phyloP scores from a whole-genome alignment of 2,329 filamentous ascomycete genomes.

The Herpotrichia juniperi region DNA sequence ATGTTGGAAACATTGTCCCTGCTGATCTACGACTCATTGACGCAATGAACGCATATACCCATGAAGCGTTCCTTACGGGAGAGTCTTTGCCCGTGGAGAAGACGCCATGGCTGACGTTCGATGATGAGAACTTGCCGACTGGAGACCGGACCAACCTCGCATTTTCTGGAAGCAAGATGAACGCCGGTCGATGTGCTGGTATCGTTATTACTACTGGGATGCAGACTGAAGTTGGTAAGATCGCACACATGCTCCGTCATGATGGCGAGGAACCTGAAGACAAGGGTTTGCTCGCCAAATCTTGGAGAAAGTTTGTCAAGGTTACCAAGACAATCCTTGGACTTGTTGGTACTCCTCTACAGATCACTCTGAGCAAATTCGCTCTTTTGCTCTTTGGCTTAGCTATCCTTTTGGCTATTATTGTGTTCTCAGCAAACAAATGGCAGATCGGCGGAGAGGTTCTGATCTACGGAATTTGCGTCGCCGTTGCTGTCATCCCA shows the following conservation, averaged over 20 bases:
- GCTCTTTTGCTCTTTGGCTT: slow-evolving; percentile 80
- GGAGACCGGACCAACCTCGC: slow-evolving; percentile 74
- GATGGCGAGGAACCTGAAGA: slow-evolving; percentile 58
- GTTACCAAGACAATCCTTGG: slow-evolving; percentile 62
- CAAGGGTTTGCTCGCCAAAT: slow-evolving; percentile 49
- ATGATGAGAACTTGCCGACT: slow-evolving; percentile 57
- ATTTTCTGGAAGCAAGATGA: slow-evolving; percentile 75
- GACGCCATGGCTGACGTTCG: slow-evolving; percentile 60
- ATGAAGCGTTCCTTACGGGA: slow-evolving; percentile 76
- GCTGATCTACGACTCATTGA: slow-evolving; percentile 68
- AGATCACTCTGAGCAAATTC: slow-evolving; percentile 84
- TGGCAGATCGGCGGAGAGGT: slow-evolving; percentile 50
- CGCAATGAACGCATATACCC: slow-evolving; percentile 75
- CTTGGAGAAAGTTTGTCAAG: slow-evolving; percentile 37
- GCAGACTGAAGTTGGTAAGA: slow-evolving; percentile 76
- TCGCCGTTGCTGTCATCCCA: slow-evolving; percentile 55
- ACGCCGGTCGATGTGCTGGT: slow-evolving; percentile 71
- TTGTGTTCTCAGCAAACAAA: slow-evolving; percentile 69
- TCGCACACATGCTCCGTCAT: slow-evolving; percentile 71
- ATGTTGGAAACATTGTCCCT: slow-evolving; percentile 67
- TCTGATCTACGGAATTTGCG: slow-evolving; percentile 56
- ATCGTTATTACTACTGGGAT: slow-evolving; percentile 75
- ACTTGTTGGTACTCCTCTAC: slow-evolving; percentile 79
- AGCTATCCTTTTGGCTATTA: slow-evolving; percentile 72
- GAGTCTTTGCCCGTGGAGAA: slow-evolving; percentile 74